Conservation (phyloP, 2,329 filamentous ascomycete species). For the Paradendryphiella salina region DNA sequence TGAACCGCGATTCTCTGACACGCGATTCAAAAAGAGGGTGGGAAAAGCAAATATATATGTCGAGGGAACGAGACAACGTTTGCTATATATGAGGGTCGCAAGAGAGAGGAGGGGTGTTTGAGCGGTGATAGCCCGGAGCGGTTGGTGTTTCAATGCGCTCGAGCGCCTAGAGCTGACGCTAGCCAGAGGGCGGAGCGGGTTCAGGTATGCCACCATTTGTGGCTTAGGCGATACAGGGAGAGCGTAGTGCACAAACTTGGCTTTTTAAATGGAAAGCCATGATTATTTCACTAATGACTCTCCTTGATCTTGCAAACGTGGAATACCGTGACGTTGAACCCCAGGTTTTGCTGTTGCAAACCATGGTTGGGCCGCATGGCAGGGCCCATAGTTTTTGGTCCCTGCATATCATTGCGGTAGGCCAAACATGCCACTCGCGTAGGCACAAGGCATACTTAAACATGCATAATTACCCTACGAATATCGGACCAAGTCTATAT, state of each 20-base stretch:
- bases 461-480: no score
- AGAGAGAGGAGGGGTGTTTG: conserved; percentile 24
- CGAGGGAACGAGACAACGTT: neutral
- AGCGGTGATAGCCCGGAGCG: conserved; percentile 21
- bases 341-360: neutral
- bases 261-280: neutral
- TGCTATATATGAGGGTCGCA: conserved; percentile 12
- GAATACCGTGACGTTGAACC: neutral
- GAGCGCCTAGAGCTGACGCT: conserved; percentile 28
- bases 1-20: neutral
- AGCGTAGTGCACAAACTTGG: neutral
- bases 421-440: conserved; percentile 4
- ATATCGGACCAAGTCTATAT: neutral
- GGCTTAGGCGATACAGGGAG: conserved; percentile 1
- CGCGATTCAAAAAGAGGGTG: neutral
- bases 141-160: conserved; percentile 27
- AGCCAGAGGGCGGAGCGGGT: conserved; percentile 15
- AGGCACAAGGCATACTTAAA: neutral
- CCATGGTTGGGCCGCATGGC: conserved; percentile 5
- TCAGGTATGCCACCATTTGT: conserved; percentile 15
- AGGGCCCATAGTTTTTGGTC: conserved; percentile 15
- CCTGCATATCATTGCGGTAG: conserved; percentile 31
- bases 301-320: neutral
- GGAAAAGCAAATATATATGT: neutral
- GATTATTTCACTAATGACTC: neutral